Percentiles rank a stretch among this genome's conserved stretches.
Evolutionary conservation across 805 yeast species (phyloP).

Genomic region (Nakazawaea wickerhamii): DNA sequence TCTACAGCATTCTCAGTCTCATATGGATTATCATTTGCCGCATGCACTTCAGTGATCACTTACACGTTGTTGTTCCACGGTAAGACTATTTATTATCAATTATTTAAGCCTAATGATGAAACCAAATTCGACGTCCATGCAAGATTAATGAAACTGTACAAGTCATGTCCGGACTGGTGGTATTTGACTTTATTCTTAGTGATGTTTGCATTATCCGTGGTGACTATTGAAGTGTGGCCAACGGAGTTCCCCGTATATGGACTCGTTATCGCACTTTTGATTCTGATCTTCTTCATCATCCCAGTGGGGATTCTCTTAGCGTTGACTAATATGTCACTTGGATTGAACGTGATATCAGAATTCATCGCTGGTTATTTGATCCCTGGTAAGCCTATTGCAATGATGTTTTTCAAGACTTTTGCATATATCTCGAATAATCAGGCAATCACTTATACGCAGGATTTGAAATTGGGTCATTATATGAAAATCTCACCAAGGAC

Average conservation of each 20-base stretch:
- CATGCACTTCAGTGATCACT: conserved; percentile 54
- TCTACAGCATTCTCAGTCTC: conserved; percentile 54
- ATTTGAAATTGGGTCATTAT: conserved; percentile 62
- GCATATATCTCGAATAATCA: conserved; percentile 55
- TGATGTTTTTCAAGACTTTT: conserved; percentile 56
- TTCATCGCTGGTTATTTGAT: conserved; percentile 59
- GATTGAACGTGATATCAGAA: conserved; percentile 59
- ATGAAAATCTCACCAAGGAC: conserved; percentile 58
- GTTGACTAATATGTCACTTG: conserved; percentile 54
- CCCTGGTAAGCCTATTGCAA: conserved; percentile 57
- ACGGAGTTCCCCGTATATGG: conserved; percentile 63
- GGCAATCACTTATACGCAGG: conserved; percentile 48
- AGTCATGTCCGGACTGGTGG: conserved; percentile 77
- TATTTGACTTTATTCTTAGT: conserved; percentile 40
- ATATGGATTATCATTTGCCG: conserved; percentile 59
- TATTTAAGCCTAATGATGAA: conserved; percentile 28
- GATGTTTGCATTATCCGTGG: conserved; percentile 38
- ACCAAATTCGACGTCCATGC: conserved; percentile 25
- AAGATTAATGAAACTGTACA: conserved; percentile 52
- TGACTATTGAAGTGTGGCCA: conserved; percentile 34
- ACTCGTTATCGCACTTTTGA: conserved; percentile 48
- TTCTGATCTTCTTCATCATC: conserved; percentile 48
- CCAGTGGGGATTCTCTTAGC: conserved; percentile 62
- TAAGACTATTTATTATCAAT: conserved; percentile 41
- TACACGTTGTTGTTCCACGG: conserved; percentile 58